phyloP scores from a whole-genome alignment of 2,329 filamentous ascomycete species.

The Pseudopithomyces chartarum region DNA sequence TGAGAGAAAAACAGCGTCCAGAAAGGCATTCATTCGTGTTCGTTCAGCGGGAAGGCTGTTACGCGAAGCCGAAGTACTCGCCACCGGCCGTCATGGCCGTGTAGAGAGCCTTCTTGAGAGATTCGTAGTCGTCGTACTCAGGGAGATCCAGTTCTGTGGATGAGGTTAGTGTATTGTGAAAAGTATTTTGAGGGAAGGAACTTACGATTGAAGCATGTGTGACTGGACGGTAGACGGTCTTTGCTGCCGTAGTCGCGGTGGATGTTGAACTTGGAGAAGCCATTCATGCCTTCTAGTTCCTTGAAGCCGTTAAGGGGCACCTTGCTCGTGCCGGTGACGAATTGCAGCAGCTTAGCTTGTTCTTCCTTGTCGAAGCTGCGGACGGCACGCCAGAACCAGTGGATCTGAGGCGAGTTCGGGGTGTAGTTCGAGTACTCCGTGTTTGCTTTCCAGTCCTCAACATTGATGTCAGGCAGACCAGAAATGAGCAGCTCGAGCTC shows the following conservation, averaged over 20 bases:
- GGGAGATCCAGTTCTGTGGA: slow-evolving; percentile 91
- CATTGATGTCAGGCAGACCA: slow-evolving; percentile 93
- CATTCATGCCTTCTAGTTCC: slow-evolving; percentile 99
- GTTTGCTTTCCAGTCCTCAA: slow-evolving; percentile 99
- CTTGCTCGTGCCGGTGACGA: slow-evolving; percentile 97
- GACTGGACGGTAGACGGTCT: slow-evolving; percentile 90
- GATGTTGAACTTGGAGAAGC: slow-evolving; percentile 96
- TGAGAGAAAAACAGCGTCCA: no score
- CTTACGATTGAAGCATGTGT: slow-evolving; percentile 99
- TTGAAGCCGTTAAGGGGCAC: slow-evolving; percentile 98
- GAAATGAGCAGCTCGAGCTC: slow-evolving; percentile 96
- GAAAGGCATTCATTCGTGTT: not conserved
- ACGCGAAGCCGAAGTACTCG: slow-evolving; percentile 97
- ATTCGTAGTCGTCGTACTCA: slow-evolving; percentile 96
- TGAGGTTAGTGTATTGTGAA: slow-evolving; percentile 41
- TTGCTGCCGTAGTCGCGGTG: slow-evolving; percentile 98
- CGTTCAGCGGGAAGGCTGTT: slow-evolving; percentile 38
- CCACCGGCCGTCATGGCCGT: slow-evolving; percentile 98
- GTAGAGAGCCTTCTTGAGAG: slow-evolving; percentile 82
- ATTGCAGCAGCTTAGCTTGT: slow-evolving; percentile 93
- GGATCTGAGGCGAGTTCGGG: slow-evolving; percentile 91
- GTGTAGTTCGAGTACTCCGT: slow-evolving; percentile 99
- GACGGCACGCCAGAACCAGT: slow-evolving; percentile 99
- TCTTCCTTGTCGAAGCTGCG: slow-evolving; percentile 99
- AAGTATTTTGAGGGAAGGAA: slow-evolving; percentile 35